Conservation (phyloP, 148 eudicot species). For the Persicaria maculosa region DNA sequence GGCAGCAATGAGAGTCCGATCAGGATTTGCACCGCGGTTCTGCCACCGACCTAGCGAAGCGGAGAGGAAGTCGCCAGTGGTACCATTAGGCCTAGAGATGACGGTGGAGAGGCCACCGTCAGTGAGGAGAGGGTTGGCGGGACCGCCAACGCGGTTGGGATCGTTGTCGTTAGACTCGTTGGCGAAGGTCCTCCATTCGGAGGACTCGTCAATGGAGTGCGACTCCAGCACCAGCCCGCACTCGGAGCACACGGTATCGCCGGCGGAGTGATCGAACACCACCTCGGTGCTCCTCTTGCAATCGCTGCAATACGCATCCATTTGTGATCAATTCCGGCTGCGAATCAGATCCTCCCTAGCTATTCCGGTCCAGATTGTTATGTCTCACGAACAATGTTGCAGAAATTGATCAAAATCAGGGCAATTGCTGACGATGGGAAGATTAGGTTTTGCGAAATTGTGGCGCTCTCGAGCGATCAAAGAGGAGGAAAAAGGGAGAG, state of each 20-base stretch:
- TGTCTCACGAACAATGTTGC: not conserved
- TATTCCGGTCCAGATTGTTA: not conserved
- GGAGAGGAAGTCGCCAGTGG: slow-evolving; percentile 29
- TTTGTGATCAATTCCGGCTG: slow-evolving; percentile 4
- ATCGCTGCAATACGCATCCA: slow-evolving; percentile 34
- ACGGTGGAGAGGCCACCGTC: slow-evolving; percentile 43
- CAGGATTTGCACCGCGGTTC: slow-evolving; percentile 47
- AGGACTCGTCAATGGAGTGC: slow-evolving; percentile 47
- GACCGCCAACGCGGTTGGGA: slow-evolving; percentile 53
- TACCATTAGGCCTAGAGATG: slow-evolving; percentile 38
- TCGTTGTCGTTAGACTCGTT: slow-evolving; percentile 55
- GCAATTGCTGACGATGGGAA: not conserved
- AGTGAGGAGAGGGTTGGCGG: slow-evolving; percentile 37
- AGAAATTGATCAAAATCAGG: not conserved
- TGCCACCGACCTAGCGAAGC: slow-evolving; percentile 40
- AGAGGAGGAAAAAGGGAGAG: not conserved
- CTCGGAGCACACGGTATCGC: slow-evolving; percentile 53
- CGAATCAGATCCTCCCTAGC: too few species aligned
- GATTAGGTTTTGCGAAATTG: not conserved
- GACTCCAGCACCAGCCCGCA: slow-evolving; percentile 48
- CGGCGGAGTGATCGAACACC: slow-evolving; percentile 50
- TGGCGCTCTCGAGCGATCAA: not conserved
- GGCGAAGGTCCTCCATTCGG: slow-evolving; percentile 55
- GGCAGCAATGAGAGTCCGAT: slow-evolving; percentile 38
- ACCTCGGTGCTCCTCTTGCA: slow-evolving; percentile 43